Conservation (phyloP, 352 stramenopile species). For the Pythium rishiriense region DNA sequence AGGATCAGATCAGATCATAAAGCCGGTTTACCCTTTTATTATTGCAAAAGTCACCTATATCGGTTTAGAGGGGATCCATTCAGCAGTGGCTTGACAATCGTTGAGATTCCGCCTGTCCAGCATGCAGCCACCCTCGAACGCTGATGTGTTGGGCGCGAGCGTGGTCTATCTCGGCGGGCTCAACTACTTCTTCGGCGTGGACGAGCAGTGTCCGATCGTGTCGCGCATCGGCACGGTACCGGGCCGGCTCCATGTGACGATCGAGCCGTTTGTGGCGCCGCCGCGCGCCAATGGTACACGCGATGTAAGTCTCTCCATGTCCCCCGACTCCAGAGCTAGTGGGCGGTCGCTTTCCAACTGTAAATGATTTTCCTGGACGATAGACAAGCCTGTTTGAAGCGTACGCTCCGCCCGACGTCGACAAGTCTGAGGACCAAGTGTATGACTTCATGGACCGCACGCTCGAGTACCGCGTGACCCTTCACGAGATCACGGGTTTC, state of each 20-base stretch:
- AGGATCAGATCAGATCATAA: slow-evolving; percentile 7
- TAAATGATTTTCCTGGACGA: not conserved
- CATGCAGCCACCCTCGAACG: not conserved
- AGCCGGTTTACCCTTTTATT: not conserved
- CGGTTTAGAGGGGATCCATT: slow-evolving; percentile 5
- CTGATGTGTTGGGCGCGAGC: slow-evolving; percentile 49
- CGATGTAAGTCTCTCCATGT: slow-evolving; percentile 32
- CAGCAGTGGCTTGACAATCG: not conserved
- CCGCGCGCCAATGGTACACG: slow-evolving; percentile 29
- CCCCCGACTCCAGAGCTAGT: too few species aligned
- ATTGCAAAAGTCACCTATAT: slow-evolving; percentile 22
- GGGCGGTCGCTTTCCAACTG: not conserved
- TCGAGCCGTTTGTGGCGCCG: slow-evolving; percentile 38
- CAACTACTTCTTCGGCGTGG: slow-evolving; percentile 61
- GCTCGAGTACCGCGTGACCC: slow-evolving; percentile 45
- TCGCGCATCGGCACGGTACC: slow-evolving; percentile 49
- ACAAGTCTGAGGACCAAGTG: slow-evolving; percentile 51
- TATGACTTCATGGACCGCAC: slow-evolving; percentile 52
- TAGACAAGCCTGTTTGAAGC: slow-evolving; percentile 33
- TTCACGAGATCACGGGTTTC: slow-evolving; percentile 32
- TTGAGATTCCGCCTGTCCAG: too few species aligned
- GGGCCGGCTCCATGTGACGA: slow-evolving; percentile 41
- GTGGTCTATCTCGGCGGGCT: slow-evolving; percentile 56
- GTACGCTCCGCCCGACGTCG: slow-evolving; percentile 33
- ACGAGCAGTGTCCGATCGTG: slow-evolving; percentile 49